phyloP scores from a whole-genome alignment of 1,139 yeast genomes.

The Insectozyma bohioensis region DNA sequence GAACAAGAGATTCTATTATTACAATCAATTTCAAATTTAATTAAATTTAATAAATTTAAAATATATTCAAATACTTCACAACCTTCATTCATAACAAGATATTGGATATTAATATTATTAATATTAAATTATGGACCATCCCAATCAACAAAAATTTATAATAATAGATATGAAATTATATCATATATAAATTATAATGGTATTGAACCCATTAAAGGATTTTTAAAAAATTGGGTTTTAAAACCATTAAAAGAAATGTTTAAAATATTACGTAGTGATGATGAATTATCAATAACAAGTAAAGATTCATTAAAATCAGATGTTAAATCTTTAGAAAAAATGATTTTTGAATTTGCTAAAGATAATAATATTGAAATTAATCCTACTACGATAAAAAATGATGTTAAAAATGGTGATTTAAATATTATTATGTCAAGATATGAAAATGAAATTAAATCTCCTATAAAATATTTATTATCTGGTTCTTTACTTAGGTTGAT shows the following conservation, averaged over 20 bases:
- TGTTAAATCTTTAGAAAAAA: slow-evolving; percentile 75
- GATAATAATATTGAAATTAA: slow-evolving; percentile 33
- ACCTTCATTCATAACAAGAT: slow-evolving; percentile 54
- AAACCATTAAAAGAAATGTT: slow-evolving; percentile 75
- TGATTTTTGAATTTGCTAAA: slow-evolving; percentile 74
- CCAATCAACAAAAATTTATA: slow-evolving; percentile 40
- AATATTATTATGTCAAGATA: slow-evolving; percentile 78
- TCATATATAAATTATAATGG: slow-evolving; percentile 60
- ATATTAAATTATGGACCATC: slow-evolving; percentile 51
- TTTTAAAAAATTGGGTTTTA: slow-evolving; percentile 79
- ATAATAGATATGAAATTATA: slow-evolving; percentile 51
- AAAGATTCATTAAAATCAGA: slow-evolving; percentile 79
- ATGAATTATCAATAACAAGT: slow-evolving; percentile 73
- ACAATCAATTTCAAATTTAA: slow-evolving; percentile 9
- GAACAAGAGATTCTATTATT: slow-evolving; percentile 10
- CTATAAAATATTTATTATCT: slow-evolving; percentile 57
- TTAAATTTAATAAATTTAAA: slow-evolving; percentile 11
- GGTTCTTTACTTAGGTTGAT: slow-evolving; percentile 79
- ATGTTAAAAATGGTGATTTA: slow-evolving; percentile 68
- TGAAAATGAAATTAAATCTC: slow-evolving; percentile 71
- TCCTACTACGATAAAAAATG: slow-evolving; percentile 27
- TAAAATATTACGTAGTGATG: slow-evolving; percentile 80
- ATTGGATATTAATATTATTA: slow-evolving; percentile 63
- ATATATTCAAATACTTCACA: slow-evolving; percentile 21
- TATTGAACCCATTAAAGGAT: slow-evolving; percentile 62